phyloP scores from a whole-genome alignment of 2,329 filamentous ascomycete species.

The Colletotrichum navitas region DNA sequence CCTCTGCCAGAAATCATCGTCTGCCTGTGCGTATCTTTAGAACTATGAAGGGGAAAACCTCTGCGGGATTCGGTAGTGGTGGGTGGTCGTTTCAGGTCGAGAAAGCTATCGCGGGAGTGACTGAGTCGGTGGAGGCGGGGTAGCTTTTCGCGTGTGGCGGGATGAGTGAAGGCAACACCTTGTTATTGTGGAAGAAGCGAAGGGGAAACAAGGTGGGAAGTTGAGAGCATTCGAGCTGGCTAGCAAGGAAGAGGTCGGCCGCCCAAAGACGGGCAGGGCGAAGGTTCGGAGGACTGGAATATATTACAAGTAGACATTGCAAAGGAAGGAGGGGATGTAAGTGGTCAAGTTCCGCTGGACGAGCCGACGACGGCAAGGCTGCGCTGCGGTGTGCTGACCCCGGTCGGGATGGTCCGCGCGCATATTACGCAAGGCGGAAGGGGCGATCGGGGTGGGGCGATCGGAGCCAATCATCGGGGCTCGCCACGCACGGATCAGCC shows the following conservation, averaged over 20 bases:
- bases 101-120: constrained; percentile 32
- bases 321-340: constrained; percentile 17
- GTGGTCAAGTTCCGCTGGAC: constrained; percentile 24
- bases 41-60: too few species aligned
- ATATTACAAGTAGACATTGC: constrained; percentile 31
- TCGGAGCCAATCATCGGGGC: constrained; percentile 19
- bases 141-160: constrained; percentile 35
- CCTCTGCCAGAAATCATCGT: constrained; percentile 65
- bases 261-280: constrained; percentile 1
- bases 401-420: constrained; percentile 28
- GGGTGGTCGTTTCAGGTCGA: constrained; percentile 28
- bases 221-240: background rate
- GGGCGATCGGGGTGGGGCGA: constrained; percentile 8
- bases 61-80: background rate
- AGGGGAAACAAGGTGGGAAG: background rate
- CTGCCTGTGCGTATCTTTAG: background rate
- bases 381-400: constrained; percentile 24
- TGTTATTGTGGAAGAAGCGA: background rate
- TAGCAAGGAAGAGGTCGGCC: background rate
- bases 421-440: constrained; percentile 25
- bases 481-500: background rate
- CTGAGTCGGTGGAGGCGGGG: constrained; percentile 40
- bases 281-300: constrained; percentile 4
- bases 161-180: background rate
- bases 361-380: constrained; percentile 26